A percentile compares a stretch with the other conserved stretches of the same genome.
Conservation (phyloP, 164 flowering plant genomes). For the Aristolochia fimbriata region DNA sequence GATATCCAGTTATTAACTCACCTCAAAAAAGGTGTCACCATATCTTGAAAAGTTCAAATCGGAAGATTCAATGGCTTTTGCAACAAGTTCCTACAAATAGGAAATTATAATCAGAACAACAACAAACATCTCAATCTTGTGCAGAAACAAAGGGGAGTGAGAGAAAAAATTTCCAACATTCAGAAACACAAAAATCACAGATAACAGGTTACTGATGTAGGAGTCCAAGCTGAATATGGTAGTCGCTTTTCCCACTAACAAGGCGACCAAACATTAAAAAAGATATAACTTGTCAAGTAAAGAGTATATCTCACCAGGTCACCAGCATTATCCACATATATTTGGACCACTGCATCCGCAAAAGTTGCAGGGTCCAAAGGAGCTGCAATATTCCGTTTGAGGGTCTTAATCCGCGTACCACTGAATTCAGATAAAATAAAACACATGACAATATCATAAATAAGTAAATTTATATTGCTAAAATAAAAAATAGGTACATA, state of each 20-base stretch:
- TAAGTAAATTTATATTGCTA: no score
- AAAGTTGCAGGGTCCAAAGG: slow-evolving; percentile 99
- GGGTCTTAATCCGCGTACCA: slow-evolving; percentile 99
- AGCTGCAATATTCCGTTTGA: slow-evolving; percentile 99
- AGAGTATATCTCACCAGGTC: slow-evolving; percentile 56
- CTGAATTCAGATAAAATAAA: slow-evolving; percentile 24
- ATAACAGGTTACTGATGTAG: no score
- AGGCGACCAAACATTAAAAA: not conserved
- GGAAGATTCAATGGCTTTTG: slow-evolving; percentile 75
- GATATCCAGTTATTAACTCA: slow-evolving; percentile 12
- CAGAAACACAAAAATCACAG: not conserved
- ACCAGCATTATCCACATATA: slow-evolving; percentile 99
- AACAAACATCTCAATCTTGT: not conserved
- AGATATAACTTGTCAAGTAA: not conserved
- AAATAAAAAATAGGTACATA: no score
- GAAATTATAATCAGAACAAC: not conserved
- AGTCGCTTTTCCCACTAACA: not conserved
- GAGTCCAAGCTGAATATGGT: not conserved
- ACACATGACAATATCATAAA: not conserved
- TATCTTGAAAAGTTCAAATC: slow-evolving; percentile 94
- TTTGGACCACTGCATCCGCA: slow-evolving; percentile 99
- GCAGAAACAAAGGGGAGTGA: not conserved
- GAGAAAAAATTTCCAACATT: not conserved
- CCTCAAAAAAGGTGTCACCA: slow-evolving; percentile 99
- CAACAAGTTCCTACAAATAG: slow-evolving; percentile 69